phyloP scores from a whole-genome alignment of 345 rosid species.

The Orychophragmus violaceus region DNA sequence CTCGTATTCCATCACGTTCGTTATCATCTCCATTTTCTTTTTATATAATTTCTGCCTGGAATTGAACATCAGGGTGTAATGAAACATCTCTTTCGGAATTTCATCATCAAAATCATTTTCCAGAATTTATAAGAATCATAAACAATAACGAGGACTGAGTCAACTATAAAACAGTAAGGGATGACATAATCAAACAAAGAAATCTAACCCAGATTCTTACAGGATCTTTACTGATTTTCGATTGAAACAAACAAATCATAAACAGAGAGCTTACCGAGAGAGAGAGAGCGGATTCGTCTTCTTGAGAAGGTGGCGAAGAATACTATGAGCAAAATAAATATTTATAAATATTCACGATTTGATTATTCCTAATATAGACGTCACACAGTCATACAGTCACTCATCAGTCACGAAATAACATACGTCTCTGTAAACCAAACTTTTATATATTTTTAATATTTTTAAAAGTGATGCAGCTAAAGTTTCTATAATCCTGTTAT shows the following conservation, averaged over 20 bases:
- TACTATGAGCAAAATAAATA: not conserved
- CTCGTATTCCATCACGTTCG: conserved; percentile 83
- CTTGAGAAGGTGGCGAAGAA: conserved; percentile 27
- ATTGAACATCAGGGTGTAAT: not conserved
- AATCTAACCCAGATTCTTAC: not conserved
- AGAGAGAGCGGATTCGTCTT: conserved; percentile 3
- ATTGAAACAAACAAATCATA: not conserved
- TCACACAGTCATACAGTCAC: not conserved
- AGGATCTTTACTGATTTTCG: not conserved
- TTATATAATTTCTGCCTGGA: not conserved
- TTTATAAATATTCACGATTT: not conserved
- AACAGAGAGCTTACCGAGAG: not conserved
- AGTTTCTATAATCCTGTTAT: not conserved
- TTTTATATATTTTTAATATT: not conserved
- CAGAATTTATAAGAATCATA: not conserved
- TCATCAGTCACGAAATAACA: not conserved
- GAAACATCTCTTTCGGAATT: not conserved
- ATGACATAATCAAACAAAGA: not conserved
- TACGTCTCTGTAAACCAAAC: conserved; percentile 3
- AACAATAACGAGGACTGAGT: not conserved
- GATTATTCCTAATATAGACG: not conserved
- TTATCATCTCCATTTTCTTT: conserved; percentile 52
- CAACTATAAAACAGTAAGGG: not conserved
- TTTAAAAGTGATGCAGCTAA: not conserved
- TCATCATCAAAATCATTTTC: not conserved